Evolutionary conservation across 495 filamentous ascomycete species (phyloP), one percentile per base, ranked within the genome.

Genomic region (Trichodelitschia bisporula): DNA sequence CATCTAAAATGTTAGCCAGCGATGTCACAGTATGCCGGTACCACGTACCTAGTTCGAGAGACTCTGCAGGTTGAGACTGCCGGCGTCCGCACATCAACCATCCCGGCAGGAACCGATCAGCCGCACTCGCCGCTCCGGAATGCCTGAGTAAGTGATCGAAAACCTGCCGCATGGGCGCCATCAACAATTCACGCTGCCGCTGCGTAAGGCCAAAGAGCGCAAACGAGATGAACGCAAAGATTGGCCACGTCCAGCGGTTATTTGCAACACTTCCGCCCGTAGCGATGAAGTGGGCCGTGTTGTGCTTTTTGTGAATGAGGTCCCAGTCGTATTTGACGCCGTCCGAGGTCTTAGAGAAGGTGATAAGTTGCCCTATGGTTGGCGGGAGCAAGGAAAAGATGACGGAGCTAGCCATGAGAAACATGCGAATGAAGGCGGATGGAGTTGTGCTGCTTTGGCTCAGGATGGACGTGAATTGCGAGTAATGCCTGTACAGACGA

Each of bases 341-440:
- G 51, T 57, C 53, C 79, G 9, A 51, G 33, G 27, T 57, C 47
- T 35, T 51, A 48, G 28, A 43, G 50, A 0, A 48, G 17, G 12
- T 48, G 41, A 13, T 48, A 77, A 37, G 47, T 75, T 69, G 15
- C 42, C 21, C 40, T 56, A 62, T 27, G 86, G 48, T 30, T 72
- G 51, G 42, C 1, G 80, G 80, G 1, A 80, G 35, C 37, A 72
- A 68, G 19, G 64, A 36, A 21, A 77, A 11, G 9, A 89, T 55
- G 48, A 89, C 59, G 29, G 60, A 40, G 16, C 75, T 40, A n/a
- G 73, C 57, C 40, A 91, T 61, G 34, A 69, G 48, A 46, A 84
- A 86, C 19, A 92, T 66, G 32, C 84, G 76, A 21, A 73, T 41
- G 49, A 78, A 83, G 18, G 74, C 62, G 3, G 73, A 68, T 28